Percentiles rank a stretch among this genome's conserved stretches.
These are phyloP conservation scores for Papiliotrema terrestris DNA, from an alignment of 1,284 basidiomycete species.

Conservation along the genomic window DNA sequence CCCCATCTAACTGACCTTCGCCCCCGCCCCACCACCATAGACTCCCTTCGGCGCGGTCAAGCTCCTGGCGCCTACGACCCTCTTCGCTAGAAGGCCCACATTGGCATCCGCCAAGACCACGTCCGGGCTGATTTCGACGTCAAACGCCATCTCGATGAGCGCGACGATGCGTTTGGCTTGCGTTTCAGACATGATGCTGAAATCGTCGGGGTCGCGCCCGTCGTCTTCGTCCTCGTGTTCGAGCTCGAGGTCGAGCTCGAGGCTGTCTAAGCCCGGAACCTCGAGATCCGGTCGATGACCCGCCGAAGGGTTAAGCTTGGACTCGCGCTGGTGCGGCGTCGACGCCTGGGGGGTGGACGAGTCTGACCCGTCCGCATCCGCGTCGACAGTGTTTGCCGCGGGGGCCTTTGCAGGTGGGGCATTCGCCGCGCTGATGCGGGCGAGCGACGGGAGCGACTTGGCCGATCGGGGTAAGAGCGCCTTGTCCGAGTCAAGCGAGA, in stretches of 20 bases:
- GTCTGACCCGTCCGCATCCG: background rate
- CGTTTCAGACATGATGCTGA: conserved; percentile 83
- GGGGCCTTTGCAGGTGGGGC: background rate
- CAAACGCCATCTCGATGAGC: conserved; percentile 74
- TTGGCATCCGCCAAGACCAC: conserved; percentile 94
- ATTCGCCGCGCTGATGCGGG: background rate
- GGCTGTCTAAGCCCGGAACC: background rate
- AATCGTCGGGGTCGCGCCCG: conserved; percentile 75
- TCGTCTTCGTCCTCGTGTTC: conserved; percentile 22
- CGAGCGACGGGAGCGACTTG: conserved; percentile 9
- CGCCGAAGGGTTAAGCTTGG: too few species aligned
- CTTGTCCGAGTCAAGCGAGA: conserved; percentile 81
- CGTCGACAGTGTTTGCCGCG: background rate
- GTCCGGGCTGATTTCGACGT: conserved; percentile 80
- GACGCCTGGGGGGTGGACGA: background rate
- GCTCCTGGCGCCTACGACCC: conserved; percentile 77
- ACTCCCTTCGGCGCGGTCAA: conserved; percentile 10
- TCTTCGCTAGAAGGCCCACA: conserved; percentile 70
- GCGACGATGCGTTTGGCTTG: conserved; percentile 84
- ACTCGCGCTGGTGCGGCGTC: too few species aligned
- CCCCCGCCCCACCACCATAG: conserved; percentile 1
- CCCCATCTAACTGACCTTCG: background rate
- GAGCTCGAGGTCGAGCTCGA: conserved; percentile 3
- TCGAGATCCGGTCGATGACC: background rate
- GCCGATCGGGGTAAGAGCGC: conserved; percentile 70